Base-by-base conservation (phyloP, 768 basidiomycete species). In the Pisolithus tinctorius region DNA sequence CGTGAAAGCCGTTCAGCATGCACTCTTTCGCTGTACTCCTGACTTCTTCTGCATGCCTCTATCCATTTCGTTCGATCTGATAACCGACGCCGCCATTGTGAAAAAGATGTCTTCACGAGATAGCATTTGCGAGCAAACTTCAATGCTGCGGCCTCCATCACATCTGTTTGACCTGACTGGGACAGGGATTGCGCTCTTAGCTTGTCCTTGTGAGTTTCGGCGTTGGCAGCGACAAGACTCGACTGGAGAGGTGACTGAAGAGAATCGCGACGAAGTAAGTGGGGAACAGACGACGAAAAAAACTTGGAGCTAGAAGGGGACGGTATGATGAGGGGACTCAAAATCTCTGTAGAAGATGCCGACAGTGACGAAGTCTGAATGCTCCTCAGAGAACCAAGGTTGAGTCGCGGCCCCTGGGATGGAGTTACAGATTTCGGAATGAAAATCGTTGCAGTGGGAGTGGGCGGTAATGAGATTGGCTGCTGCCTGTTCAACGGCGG, bases 21-120 rank as follows among this genome's bases (percentile, higher is more conserved):
- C 8, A 81, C 60, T 58, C 78, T 84, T 52, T 76, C 68, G 41
- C 77, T 77, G 62, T 88, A 88, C 4, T 71, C 72, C 26, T 84
- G 77, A 50, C 83, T 81, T 42, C 79, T 78, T 50, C 66, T 68
- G 52, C 78, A 78, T 1, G 86, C 86, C 46, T 85, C 82, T 4
- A 74, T 59, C 76, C 81, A 87, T n/a, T 73, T 77, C 36, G 67
- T 73, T 48, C 72, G 70, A 31, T 78, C 76, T 1, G 65, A 65
- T 8, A 74, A 55, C 43, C 71, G 71, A 54, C 74, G 64, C 56
- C 72, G 60, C 83, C 83, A 85, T 36, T 53, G 61, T 41, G 59
- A 58, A 52, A 81, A 79, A 34, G 58, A 67, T 34, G 64, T 58
- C 54, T 70, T 75, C 34, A 83, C 71, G 27, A 74, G 49, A 23